These are phyloP conservation scores for Paradendryphiella salina DNA, from an alignment of 2,329 filamentous ascomycete genomes.

Conservation along the genomic window DNA sequence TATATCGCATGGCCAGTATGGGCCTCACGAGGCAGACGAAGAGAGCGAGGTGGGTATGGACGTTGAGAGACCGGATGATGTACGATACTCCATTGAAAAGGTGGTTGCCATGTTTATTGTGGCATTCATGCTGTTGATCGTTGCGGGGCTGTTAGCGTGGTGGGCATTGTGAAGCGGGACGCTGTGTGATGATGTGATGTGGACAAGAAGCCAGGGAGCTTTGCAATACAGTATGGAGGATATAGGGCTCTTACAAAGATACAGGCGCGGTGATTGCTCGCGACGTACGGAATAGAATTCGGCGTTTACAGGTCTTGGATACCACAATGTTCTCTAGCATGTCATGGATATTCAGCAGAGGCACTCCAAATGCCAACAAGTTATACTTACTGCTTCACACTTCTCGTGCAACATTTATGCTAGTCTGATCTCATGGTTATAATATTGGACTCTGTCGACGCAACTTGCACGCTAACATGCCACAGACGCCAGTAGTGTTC, in stretches of 20 bases:
- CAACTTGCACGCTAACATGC: too few relatives aligned
- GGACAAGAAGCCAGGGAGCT: neutral
- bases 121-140: constrained; percentile 23
- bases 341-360: neutral
- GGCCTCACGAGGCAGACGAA: constrained; percentile 9
- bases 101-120: constrained; percentile 34
- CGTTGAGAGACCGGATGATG: constrained; percentile 21
- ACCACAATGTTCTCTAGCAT: neutral
- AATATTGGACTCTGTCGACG: too few relatives aligned
- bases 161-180: constrained; percentile 17
- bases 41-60: constrained; percentile 20
- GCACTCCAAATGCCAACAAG: neutral
- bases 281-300: neutral
- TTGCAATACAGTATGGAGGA: neutral
- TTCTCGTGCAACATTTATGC: neutral
- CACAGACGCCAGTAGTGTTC: neutral
- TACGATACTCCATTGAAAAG: constrained; percentile 30
- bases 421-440: neutral
- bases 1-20: constrained; percentile 10
- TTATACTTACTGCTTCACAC: neutral
- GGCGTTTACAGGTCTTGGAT: neutral
- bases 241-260: neutral
- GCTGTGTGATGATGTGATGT: neutral
- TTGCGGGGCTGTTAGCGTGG: constrained; percentile 27
- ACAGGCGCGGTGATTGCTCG: neutral